phyloP scores from a whole-genome alignment of 2,329 filamentous ascomycete species.

The Cladosporium austrohemisphaericum region DNA sequence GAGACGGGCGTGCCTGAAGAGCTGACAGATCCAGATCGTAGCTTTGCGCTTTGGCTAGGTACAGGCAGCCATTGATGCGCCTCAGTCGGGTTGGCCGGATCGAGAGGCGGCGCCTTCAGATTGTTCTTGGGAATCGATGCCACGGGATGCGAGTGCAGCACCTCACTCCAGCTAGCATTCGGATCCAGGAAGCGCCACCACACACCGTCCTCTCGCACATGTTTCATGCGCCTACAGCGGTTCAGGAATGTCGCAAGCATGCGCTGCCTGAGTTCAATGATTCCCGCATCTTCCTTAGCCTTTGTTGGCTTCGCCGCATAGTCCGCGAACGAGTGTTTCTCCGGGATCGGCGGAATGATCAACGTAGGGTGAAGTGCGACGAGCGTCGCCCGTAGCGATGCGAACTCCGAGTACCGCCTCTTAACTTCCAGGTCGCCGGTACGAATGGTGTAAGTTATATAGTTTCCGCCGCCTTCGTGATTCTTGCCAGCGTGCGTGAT shows the following conservation, averaged over 20 bases:
- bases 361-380: constrained; percentile 91
- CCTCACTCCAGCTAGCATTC: constrained; percentile 95
- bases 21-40: constrained; percentile 57
- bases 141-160: constrained; percentile 87
- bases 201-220: constrained; percentile 86
- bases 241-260: constrained; percentile 97
- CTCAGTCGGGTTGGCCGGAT: constrained; percentile 85
- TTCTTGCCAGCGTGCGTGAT: constrained; percentile 97
- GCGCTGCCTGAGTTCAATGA: constrained; percentile 92
- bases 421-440: constrained; percentile 94
- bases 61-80: constrained; percentile 86
- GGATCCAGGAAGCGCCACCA: constrained; percentile 98
- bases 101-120: constrained; percentile 89
- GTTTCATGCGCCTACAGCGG: constrained; percentile 86
- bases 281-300: constrained; percentile 94
- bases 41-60: constrained; percentile 78
- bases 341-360: constrained; percentile 92
- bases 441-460: constrained; percentile 94
- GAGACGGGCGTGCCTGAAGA: constrained; percentile 53
- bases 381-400: constrained; percentile 81
- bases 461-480: constrained; percentile 82
- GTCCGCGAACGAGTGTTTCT: constrained; percentile 98
- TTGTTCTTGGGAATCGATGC: constrained; percentile 90
- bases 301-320: constrained; percentile 97
- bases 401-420: constrained; percentile 93